A percentile compares a stretch with the other conserved stretches of the same genome.
Evolutionary conservation across 2,329 filamentous ascomycete species (phyloP).

Genomic region (Fusarium tuaranense): DNA sequence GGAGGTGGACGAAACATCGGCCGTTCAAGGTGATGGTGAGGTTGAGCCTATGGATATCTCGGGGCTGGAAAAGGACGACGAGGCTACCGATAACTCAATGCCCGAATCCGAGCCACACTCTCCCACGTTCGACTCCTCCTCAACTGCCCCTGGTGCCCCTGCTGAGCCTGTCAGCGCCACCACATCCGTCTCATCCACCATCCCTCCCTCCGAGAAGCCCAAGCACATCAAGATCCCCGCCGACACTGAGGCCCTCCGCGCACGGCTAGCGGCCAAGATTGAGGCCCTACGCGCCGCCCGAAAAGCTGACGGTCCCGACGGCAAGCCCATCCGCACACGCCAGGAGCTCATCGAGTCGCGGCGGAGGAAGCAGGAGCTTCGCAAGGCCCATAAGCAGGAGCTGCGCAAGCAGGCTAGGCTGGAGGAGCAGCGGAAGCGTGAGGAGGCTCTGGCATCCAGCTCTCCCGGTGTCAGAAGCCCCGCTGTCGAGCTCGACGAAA

Average conservation of each 20-base stretch:
- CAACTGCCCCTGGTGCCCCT: slow-evolving; percentile 51
- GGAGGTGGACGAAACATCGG: slow-evolving; percentile 26
- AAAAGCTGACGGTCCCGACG: slow-evolving; percentile 87
- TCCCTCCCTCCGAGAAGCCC: slow-evolving; percentile 69
- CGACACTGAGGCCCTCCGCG: slow-evolving; percentile 80
- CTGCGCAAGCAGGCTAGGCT: slow-evolving; percentile 80
- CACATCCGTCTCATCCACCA: slow-evolving; percentile 77
- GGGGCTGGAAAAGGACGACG: slow-evolving; percentile 54
- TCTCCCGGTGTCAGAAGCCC: slow-evolving; percentile 71
- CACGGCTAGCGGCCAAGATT: slow-evolving; percentile 84
- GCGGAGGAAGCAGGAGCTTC: slow-evolving; percentile 86
- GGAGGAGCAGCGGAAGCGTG: slow-evolving; percentile 78
- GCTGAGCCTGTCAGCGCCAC: slow-evolving; percentile 66
- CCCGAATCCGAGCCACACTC: slow-evolving; percentile 63
- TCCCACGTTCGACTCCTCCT: slow-evolving; percentile 68
- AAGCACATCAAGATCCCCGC: slow-evolving; percentile 76
- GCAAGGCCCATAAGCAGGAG: slow-evolving; percentile 91
- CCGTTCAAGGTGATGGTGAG: slow-evolving; percentile 23
- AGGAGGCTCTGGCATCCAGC: slow-evolving; percentile 72
- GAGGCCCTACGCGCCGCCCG: slow-evolving; percentile 86
- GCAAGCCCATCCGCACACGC: slow-evolving; percentile 81
- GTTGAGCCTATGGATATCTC: slow-evolving; percentile 44
- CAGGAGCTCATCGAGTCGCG: slow-evolving; percentile 93
- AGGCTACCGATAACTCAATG: slow-evolving; percentile 59
- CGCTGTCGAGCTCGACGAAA: slow-evolving; percentile 62